Evolutionary conservation across 805 yeast species (phyloP).

Genomic region (Saturnispora bothae): DNA sequence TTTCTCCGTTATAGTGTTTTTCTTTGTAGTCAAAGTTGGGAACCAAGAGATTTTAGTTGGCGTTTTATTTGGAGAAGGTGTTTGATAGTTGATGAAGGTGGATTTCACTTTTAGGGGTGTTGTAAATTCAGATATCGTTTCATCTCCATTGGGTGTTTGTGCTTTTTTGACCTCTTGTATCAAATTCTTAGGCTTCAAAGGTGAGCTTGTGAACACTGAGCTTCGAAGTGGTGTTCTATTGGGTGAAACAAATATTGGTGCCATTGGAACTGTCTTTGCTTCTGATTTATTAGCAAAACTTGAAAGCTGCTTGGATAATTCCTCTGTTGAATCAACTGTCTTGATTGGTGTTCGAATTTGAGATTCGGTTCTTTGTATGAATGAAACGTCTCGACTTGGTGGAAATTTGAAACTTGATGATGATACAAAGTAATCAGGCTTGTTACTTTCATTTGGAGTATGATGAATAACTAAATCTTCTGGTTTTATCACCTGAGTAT

Average conservation of each 20-base stretch:
- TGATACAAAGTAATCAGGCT: slow-evolving; percentile 6
- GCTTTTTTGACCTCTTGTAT: neutral
- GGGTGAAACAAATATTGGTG: slow-evolving; percentile 4
- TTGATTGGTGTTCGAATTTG: slow-evolving; percentile 7
- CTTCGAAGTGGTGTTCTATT: slow-evolving; percentile 7
- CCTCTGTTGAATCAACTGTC: slow-evolving; percentile 5
- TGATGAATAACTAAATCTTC: neutral
- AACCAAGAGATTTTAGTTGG: slow-evolving; percentile 27
- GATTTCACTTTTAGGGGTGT: slow-evolving; percentile 23
- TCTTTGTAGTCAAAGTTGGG: slow-evolving; percentile 26
- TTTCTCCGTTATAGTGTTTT: slow-evolving; percentile 21
- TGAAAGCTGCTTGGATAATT: slow-evolving; percentile 3
- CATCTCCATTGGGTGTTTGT: slow-evolving; percentile 7
- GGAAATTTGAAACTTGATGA: slow-evolving; percentile 4
- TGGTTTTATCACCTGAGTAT: slow-evolving; percentile 4
- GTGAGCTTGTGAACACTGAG: slow-evolving; percentile 9
- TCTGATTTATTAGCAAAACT: slow-evolving; percentile 8
- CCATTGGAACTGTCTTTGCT: slow-evolving; percentile 5
- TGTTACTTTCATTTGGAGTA: neutral
- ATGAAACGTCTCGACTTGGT: slow-evolving; percentile 2
- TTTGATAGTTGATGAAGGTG: slow-evolving; percentile 16
- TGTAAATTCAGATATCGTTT: slow-evolving; percentile 11
- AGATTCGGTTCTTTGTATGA: slow-evolving; percentile 5
- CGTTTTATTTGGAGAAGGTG: slow-evolving; percentile 23
- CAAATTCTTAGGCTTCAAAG: slow-evolving; percentile 8